Evolutionary conservation across 148 eudicot genomes (phyloP), one percentile per base, ranked within the genome.

Genomic region (Chenopodium album): DNA sequence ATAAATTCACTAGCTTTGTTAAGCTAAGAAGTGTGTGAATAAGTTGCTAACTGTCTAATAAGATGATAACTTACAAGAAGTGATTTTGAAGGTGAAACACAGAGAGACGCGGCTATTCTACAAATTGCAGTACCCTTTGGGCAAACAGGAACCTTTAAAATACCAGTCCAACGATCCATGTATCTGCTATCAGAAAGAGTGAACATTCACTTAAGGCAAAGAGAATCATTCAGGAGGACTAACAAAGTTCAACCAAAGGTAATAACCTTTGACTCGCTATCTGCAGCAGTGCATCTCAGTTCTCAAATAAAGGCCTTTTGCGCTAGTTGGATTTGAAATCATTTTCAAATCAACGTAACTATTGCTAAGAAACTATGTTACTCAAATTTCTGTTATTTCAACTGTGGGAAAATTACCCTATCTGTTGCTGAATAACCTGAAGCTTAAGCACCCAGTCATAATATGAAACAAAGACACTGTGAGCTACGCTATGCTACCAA

Each of bases 101-200:
- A 89, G 75, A 95, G 97, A 23, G 97, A 95, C 64, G 92, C 97
- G 41, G 93, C 98, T 22, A 95, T 87, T 84, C 81, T 85, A 86
- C 90, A 95, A 64, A 76, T 68, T 80, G 82, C 77, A 47, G 80
- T 80, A 31, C 87, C 85, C 71, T 88, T 82, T 9, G 89, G 83
- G 76, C 76, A 66, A 79, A 92, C 60, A 75, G 92, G 92, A 84
- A 92, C 90, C 88, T 90, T 92, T 81, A 92, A 78, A 68, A 93
- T 76, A 54, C 98, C 93, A 56, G 78, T 87, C 98, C 98, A 95
- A 77, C 94, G 97, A 52, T 91, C 97, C 98, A 95, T 94, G 70
- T 17, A 50, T 68, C 47, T 65, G 81, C 81, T 60, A 28, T 52
- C 73, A 76, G 23, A 67, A 44, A 34, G 75, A 9, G 66, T 52